Percentiles rank a stretch among this genome's conserved stretches.
Conservation (phyloP, 495 filamentous ascomycete genomes). For the Podospora comata region DNA sequence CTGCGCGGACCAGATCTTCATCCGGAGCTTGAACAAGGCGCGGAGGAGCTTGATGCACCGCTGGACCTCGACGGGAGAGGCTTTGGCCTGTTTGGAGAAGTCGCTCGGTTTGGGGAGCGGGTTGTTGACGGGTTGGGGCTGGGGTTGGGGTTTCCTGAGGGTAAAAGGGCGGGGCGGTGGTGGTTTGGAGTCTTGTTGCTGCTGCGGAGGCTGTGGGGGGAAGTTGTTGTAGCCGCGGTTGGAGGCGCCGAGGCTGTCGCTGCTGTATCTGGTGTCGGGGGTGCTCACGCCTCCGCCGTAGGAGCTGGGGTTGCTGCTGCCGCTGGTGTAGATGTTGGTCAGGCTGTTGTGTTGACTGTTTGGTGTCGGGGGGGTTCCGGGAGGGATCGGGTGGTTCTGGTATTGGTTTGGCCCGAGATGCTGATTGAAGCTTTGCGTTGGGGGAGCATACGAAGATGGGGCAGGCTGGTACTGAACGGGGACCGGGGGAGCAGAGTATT, state of each 20-base stretch:
- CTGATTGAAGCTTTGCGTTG: neutral
- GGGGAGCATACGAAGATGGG: neutral
- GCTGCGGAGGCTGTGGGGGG: neutral
- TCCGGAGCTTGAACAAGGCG: slow-evolving; percentile 13
- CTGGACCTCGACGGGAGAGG: slow-evolving; percentile 20
- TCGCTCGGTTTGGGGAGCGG: neutral
- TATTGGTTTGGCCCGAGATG: neutral
- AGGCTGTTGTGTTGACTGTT: neutral
- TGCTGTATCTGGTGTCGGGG: neutral
- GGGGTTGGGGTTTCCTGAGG: neutral
- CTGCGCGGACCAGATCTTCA: slow-evolving; percentile 19
- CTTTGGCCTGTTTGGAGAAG: slow-evolving; percentile 6
- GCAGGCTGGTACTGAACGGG: neutral
- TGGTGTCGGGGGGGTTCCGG: slow-evolving; percentile 2
- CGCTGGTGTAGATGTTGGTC: neutral
- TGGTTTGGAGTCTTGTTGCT: neutral
- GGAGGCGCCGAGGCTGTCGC: neutral
- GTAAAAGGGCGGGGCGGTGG: neutral
- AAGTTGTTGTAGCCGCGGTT: neutral
- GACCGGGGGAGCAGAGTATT: neutral
- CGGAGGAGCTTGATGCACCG: slow-evolving; percentile 21
- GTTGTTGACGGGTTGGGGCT: slow-evolving; percentile 2
- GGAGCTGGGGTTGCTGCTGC: neutral
- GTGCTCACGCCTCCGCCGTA: neutral
- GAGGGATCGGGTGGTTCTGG: neutral